These are phyloP conservation scores for Colletotrichum caudatum DNA, from an alignment of 2,329 filamentous ascomycete genomes.

Conservation along the genomic window DNA sequence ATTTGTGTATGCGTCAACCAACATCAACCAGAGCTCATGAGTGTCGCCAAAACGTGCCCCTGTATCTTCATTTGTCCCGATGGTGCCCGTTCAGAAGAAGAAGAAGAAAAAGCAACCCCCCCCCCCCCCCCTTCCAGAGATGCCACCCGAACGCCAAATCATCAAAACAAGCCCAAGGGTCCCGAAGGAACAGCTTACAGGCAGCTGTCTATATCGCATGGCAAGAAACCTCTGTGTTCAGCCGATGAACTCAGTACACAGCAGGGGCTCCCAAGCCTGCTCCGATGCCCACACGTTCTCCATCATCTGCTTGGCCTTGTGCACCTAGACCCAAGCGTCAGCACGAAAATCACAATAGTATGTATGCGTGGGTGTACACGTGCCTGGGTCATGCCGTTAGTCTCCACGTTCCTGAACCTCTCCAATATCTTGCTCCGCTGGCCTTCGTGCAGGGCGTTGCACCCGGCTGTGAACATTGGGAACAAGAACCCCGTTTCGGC, in stretches of 20 bases:
- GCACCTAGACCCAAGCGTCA: constrained; percentile 56
- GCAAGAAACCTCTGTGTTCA: constrained; percentile 50
- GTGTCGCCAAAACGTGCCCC: not conserved
- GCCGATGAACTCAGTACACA: constrained; percentile 76
- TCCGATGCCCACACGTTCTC: constrained; percentile 77
- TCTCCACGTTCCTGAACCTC: constrained; percentile 75
- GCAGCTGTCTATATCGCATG: not conserved
- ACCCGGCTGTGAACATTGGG: constrained; percentile 86
- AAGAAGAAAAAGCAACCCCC: no score
- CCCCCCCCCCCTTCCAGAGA: no score
- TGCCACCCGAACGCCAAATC: not conserved
- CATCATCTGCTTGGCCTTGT: constrained; percentile 73
- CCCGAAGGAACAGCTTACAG: not conserved
- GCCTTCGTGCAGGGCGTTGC: constrained; percentile 70
- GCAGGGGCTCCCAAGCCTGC: constrained; percentile 75
- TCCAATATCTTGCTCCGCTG: constrained; percentile 73
- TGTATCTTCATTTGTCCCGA: not conserved
- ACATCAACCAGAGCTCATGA: not conserved
- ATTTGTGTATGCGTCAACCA: not conserved
- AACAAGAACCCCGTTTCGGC: constrained; percentile 83
- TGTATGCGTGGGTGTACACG: constrained; percentile 44
- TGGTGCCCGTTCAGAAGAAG: not conserved
- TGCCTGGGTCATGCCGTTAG: constrained; percentile 81
- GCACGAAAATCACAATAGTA: not conserved
- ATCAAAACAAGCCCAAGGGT: not conserved